Percentiles rank a stretch among this genome's conserved stretches.
Conservation (phyloP, 164 flowering plant species). For the Litsea cubeba region DNA sequence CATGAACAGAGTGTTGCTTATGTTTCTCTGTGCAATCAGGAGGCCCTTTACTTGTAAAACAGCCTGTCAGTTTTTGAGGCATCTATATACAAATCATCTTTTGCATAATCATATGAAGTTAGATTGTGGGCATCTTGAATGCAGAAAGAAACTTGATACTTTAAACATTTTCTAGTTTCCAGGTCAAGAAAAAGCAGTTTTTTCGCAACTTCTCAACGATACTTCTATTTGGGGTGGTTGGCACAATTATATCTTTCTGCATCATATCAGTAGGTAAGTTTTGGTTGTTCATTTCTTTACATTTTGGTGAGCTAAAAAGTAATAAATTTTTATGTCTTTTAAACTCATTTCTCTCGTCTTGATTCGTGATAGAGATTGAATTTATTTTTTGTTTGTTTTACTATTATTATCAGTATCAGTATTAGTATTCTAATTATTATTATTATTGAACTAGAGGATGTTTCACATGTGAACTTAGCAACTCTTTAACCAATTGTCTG, state of each 20-base stretch:
- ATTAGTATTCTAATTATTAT: no score
- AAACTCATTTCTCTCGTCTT: neutral
- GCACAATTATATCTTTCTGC: conserved; percentile 75
- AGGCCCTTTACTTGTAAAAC: neutral
- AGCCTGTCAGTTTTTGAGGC: neutral
- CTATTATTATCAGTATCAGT: neutral
- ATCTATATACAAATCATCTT: neutral
- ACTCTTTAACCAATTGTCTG: no score
- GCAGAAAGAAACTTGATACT: neutral
- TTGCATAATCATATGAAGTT: neutral
- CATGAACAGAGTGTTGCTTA: neutral
- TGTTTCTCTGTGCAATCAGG: neutral
- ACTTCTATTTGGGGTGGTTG: conserved; percentile 75
- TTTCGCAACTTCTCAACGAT: conserved; percentile 89
- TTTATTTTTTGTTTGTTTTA: neutral
- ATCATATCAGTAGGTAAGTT: conserved; percentile 45
- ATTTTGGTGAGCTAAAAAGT: neutral
- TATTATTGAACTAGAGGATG: neutral
- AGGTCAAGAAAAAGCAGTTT: conserved; percentile 94
- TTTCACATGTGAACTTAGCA: neutral
- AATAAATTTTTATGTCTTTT: neutral
- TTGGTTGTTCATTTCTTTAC: neutral
- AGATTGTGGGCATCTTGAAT: neutral
- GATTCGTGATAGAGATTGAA: neutral
- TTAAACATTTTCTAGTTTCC: conserved; percentile 46